A percentile compares a stretch with the other conserved stretches of the same genome.
Evolutionary conservation across 139 green algal genomes (phyloP).

Genomic region (Chlamydomonas urium): DNA sequence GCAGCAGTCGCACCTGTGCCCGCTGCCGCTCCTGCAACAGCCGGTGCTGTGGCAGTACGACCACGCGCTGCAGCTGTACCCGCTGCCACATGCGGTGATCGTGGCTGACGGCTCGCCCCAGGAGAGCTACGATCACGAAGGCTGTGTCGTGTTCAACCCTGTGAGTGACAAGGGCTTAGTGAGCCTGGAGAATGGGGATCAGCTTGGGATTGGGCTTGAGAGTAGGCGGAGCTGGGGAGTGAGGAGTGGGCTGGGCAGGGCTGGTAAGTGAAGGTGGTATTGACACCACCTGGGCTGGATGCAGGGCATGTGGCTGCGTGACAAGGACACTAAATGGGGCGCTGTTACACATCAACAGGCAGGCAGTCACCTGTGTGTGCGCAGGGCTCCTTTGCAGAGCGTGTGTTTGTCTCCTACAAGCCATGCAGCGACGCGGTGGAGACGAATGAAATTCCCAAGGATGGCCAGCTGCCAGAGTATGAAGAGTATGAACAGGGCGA

Average conservation of each 20-base stretch:
- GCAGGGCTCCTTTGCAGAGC: slow-evolving; percentile 63
- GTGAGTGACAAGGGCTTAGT: slow-evolving; percentile 25
- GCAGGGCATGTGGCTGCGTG: background rate
- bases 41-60: slow-evolving; percentile 79
- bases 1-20: slow-evolving; percentile 88
- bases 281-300: background rate
- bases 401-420: slow-evolving; percentile 67
- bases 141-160: slow-evolving; percentile 71
- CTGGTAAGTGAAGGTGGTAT: background rate
- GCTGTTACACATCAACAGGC: too few relatives aligned
- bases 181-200: too few relatives aligned
- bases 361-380: background rate
- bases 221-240: background rate
- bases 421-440: slow-evolving; percentile 28
- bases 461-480: background rate
- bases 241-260: background rate
- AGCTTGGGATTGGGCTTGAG: background rate
- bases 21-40: slow-evolving; percentile 74
- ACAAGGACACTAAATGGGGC: too few relatives aligned
- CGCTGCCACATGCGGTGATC: slow-evolving; percentile 75
- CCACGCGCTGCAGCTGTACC: slow-evolving; percentile 80
- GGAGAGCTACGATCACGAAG: slow-evolving; percentile 45
- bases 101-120: slow-evolving; percentile 62
- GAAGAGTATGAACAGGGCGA: background rate
- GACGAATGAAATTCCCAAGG: background rate